Evolutionary conservation across 2,329 filamentous ascomycete genomes (phyloP), one percentile per base, ranked within the genome.

Genomic region (Aspergillus carbonarius): DNA sequence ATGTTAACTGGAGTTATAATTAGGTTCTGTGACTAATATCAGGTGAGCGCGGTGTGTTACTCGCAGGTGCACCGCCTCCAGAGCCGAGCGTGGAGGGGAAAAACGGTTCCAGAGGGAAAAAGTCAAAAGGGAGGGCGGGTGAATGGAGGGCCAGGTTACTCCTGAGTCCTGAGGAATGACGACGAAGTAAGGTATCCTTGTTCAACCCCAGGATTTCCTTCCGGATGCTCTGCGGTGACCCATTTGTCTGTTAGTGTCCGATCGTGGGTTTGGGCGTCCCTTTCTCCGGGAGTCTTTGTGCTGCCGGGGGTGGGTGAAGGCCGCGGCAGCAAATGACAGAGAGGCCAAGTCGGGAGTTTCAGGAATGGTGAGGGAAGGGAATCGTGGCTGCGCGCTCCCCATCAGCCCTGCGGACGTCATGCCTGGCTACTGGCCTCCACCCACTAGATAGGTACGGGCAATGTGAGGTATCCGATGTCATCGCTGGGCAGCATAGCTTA

Each of bases 361-460:
- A 74, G 71, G 71, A 66, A 71, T 67, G 34, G 57, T 39, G 57
- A 57, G 34, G n/a, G n/a, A n/a, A n/a, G n/a, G n/a, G n/a, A n/a
- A n/a, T n/a, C n/a, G n/a, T n/a, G n/a, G n/a, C n/a, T 62, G 60
- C 25, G 17, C 44, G 47, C 23, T 55, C 51, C 47, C 57, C 25
- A 52, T 63, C 56, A 61, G 59, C 61, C 60, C 54, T 59, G 52
- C 58, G 40, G 48, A 39, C n/a, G 54, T 50, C 20, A 20, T 50
- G 18, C n/a, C 55, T 51, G 23, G 42, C 56, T 48, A 18, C 50
- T 51, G 23, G 48, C 59, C 53, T 55, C 57, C 23, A 55, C 42
- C 34, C 40, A 32, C 30, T 32, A 32, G 23, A 32, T 39, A n/a
- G n/a, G n/a, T n/a, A 23, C 25, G 32, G 54, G 37, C 4, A 39